A percentile compares a stretch with the other conserved stretches of the same genome.
phyloP scores from a whole-genome alignment of 2,329 filamentous ascomycete species.

The Nigrospora oryzae region DNA sequence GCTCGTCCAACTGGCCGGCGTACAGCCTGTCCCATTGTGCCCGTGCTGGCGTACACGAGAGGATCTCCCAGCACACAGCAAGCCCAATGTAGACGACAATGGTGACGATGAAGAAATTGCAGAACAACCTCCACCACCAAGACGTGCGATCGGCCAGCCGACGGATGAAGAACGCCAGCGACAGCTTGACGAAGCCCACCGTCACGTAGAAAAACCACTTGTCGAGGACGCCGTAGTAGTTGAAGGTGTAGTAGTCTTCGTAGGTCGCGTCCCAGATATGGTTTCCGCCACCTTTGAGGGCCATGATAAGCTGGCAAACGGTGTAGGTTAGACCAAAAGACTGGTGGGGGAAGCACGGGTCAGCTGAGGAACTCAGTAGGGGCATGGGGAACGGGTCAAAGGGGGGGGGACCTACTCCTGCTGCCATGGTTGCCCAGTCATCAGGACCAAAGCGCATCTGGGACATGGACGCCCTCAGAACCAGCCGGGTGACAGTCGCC shows the following conservation, averaged over 20 bases:
- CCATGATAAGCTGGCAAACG: constrained; percentile 15
- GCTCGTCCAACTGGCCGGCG: constrained; percentile 10
- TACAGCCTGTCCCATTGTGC: constrained; percentile 17
- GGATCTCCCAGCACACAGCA: constrained; percentile 20
- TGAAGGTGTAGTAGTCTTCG: constrained; percentile 18
- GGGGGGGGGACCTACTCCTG: constrained; percentile 13
- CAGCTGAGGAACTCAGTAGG: not conserved
- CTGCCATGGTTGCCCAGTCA: constrained; percentile 22
- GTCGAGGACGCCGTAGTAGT: constrained; percentile 12
- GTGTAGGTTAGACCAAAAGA: constrained; percentile 17
- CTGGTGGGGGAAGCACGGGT: not conserved
- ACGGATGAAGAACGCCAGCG: constrained; percentile 26
- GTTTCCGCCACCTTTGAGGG: constrained; percentile 12
- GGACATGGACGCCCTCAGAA: constrained; percentile 13
- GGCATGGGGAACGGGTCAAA: no score
- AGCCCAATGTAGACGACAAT: constrained; percentile 17
- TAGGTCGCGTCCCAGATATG: constrained; percentile 24
- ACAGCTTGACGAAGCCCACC: constrained; percentile 25
- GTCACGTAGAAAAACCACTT: constrained; percentile 18
- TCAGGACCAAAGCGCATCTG: constrained; percentile 21
- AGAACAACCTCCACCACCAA: constrained; percentile 17
- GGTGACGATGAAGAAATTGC: constrained; percentile 20
- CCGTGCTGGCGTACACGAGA: constrained; percentile 16
- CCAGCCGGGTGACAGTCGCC: constrained; percentile 18
- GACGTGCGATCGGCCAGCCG: constrained; percentile 22